Evolutionary conservation across 768 basidiomycete genomes (phyloP), one percentile per base, ranked within the genome.

Genomic region (Leucogyrophana mollusca): DNA sequence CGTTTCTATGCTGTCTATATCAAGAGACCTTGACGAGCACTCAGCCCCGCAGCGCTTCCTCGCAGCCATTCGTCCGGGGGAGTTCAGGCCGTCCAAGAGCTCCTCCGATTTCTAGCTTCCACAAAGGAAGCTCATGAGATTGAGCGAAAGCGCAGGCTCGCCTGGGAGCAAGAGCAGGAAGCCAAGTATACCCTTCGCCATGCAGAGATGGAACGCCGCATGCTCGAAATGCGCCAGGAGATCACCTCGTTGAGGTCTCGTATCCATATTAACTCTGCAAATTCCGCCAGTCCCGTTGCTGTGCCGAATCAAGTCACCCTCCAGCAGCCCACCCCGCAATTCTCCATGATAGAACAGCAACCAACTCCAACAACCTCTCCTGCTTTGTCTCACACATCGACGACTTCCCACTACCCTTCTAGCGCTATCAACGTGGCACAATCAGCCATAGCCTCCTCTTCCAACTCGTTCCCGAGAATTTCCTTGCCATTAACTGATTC

Each of bases 131-230:
- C 79, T 0, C 79, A 82, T 36, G 82, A 84, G 41, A 71, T 67
- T 14, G 87, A 89, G 52, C 67, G 71, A 32, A 77, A 70, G 52
- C 73, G 87, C 16, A 71, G 85, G 39, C 45, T 74, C 7, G 76
- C 70, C 30, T 89, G 87, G 86, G 87, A 90, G 55, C 71, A 76
- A 52, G 81, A 83, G 47, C 82, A 85, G 50, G 87, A 87, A 65
- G 74, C 74, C 9, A 83, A 74, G 55, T 73, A 71, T 41, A 54
- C 64, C 11, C 76, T 80, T 52, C 64, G 71, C 37, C 78, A 85
- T 48, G 77, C 74, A 21, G 80, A 84, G 56, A 76, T 79, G 69
- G 81, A 86, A 55, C 66, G 71, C 17, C 73, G 73, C 39, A 69
- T 87, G 52, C 52, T 70, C 3, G 76, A 75, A 48, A 73, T 84